Evolutionary conservation across 2,329 filamentous ascomycete species (phyloP), one percentile per base, ranked within the genome.

Genomic region (Raffaelea arxii): DNA sequence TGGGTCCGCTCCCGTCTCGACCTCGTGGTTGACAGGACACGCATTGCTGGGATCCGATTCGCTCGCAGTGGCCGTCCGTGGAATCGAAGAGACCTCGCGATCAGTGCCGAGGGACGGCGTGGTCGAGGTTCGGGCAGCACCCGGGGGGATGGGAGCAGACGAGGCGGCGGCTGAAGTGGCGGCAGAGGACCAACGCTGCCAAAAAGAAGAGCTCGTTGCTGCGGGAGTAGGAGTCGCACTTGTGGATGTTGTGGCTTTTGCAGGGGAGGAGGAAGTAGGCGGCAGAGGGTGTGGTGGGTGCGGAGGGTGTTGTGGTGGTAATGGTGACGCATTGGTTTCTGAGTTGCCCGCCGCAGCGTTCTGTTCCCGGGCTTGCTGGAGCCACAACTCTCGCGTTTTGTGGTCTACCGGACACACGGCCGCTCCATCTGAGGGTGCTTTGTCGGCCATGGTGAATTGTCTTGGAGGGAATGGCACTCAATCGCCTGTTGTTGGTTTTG

Each of bases 311-410:
- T 22, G 42, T 39, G 45, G 14, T 18, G 38, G 43, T 21, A 23
- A 38, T 25, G 19, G 24, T 14, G 24, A 55, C 62, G 50, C 59
- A 41, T 4, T 65, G 49, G n/a, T 16, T 14, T 44, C 22, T 19
- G 35, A 14, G 6, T n/a, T n/a, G n/a, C n/a, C 12, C 24, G 16
- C 36, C 21, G 41, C 21, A 21, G 35, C 35, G n/a, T 30, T 30
- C 27, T 39, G 35, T 14, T 35, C 65, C 51, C 67, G 69, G 36
- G 82, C 80, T 59, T 87, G 80, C 48, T 76, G 72, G 32, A 97
- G 76, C 91, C 91, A 98, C 57, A 84, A 80, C 58, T 89, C 84
- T 57, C 92, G 84, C 44, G 88, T 84, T 58, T 87, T 86, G 67
- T 90, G 85, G 67, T 97, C 90, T 58, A 97, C 88, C 5, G 92